These are phyloP conservation scores for Aspergillus calidoustus DNA, from an alignment of 2,329 filamentous ascomycete genomes.

Conservation along the genomic window DNA sequence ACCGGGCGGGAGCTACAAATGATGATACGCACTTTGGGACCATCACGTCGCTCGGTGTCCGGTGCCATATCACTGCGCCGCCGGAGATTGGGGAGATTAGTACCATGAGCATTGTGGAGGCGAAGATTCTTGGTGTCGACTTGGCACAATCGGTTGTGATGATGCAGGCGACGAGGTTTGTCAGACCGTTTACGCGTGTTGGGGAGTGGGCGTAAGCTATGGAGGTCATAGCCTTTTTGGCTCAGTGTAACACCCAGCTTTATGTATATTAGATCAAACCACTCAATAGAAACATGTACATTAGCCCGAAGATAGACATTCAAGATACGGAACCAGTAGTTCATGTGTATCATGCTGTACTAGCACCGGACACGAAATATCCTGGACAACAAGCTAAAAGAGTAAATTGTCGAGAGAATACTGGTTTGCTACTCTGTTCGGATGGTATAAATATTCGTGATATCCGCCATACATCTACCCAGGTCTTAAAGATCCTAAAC, in stretches of 20 bases:
- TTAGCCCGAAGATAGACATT: neutral
- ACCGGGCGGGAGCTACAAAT: slow-evolving; percentile 19
- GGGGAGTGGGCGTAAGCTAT: slow-evolving; percentile 35
- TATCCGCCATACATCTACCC: no score
- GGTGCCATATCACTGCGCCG: slow-evolving; percentile 35
- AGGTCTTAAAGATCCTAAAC: no score
- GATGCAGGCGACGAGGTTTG: slow-evolving; percentile 38
- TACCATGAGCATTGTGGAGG: slow-evolving; percentile 40
- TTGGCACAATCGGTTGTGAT: slow-evolving; percentile 36
- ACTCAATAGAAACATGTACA: neutral
- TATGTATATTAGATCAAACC: neutral
- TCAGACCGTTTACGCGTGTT: slow-evolving; percentile 38
- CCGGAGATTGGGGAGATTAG: slow-evolving; percentile 32
- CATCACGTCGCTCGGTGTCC: slow-evolving; percentile 38
- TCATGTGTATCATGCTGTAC: no score
- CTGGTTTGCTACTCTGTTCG: no score
- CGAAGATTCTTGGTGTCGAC: slow-evolving; percentile 39
- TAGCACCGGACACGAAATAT: no score
- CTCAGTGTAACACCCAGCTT: neutral
- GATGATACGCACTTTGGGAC: slow-evolving; percentile 32
- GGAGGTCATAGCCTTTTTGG: neutral
- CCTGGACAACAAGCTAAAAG: no score
- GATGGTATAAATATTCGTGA: no score
- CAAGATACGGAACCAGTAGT: no score
- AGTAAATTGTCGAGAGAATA: no score